Percentiles rank a stretch among this genome's conserved stretches.
These are phyloP conservation scores for Prunella vulgaris DNA, from an alignment of 257 asterid genomes.

Conservation along the genomic window DNA sequence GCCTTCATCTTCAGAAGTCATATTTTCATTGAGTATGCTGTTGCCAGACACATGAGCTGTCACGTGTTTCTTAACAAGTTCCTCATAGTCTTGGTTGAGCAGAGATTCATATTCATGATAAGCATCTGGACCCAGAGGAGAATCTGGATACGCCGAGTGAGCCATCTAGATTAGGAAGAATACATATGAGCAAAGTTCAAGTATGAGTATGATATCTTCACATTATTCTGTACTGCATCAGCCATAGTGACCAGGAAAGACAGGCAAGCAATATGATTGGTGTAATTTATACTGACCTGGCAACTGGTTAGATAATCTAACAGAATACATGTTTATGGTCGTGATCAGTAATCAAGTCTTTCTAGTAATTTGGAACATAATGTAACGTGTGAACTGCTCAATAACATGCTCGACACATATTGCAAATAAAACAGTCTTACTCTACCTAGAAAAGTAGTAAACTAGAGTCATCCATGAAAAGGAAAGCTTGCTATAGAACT, in stretches of 20 bases:
- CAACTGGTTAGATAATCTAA: neutral
- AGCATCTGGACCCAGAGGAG: slow-evolving; percentile 99
- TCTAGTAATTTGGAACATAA: neutral
- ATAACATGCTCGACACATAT: neutral
- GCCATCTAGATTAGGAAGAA: slow-evolving; percentile 50
- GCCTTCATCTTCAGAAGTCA: slow-evolving; percentile 58
- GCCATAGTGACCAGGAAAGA: slow-evolving; percentile 1
- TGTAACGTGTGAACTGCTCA: neutral
- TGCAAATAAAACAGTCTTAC: neutral
- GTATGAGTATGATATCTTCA: slow-evolving; percentile 12
- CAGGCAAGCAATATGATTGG: neutral
- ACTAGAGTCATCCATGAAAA: neutral
- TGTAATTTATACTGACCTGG: neutral
- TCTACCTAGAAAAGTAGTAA: neutral
- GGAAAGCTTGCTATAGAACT: neutral
- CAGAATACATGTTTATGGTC: neutral
- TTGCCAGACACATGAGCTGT: slow-evolving; percentile 30
- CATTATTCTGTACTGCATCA: neutral
- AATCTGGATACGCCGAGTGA: slow-evolving; percentile 92
- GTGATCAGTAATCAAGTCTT: neutral
- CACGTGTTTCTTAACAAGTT: slow-evolving; percentile 55
- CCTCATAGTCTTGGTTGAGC: slow-evolving; percentile 90
- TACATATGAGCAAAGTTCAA: slow-evolving; percentile 13
- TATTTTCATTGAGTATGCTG: slow-evolving; percentile 28
- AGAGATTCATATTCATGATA: slow-evolving; percentile 78